A percentile compares a stretch with the other conserved stretches of the same genome.
phyloP scores from a whole-genome alignment of 306 rosid genomes.

The Coriaria nepalensis region DNA sequence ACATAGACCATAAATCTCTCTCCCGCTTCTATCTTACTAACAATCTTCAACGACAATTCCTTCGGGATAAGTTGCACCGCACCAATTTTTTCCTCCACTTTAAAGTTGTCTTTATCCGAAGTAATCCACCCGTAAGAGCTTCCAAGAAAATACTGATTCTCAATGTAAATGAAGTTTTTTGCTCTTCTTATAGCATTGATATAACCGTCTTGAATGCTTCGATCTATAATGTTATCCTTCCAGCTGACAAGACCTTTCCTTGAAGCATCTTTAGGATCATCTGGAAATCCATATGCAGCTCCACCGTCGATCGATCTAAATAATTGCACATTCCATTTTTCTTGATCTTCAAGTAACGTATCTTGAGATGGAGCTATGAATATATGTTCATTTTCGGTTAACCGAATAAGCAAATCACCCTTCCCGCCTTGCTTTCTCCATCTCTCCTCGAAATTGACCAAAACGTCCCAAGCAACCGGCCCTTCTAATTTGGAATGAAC shows the following conservation, averaged over 20 bases:
- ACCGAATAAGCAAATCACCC: conserved; percentile 17
- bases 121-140: conserved; percentile 38
- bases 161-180: conserved; percentile 33
- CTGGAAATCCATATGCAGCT: conserved; percentile 24
- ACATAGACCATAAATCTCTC: conserved; percentile 34
- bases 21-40: conserved; percentile 38
- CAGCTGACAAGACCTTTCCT: conserved; percentile 19
- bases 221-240: conserved; percentile 19
- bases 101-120: conserved; percentile 5
- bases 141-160: conserved; percentile 40
- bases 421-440: conserved; percentile 33
- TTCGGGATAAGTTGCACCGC: conserved; percentile 32
- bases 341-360: conserved; percentile 18
- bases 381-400: conserved; percentile 8
- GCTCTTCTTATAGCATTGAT: conserved; percentile 38
- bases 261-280: conserved; percentile 15
- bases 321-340: conserved; percentile 36
- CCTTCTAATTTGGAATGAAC: conserved; percentile 32
- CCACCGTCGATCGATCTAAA: conserved; percentile 39
- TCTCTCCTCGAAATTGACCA: conserved; percentile 36
- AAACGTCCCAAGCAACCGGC: conserved; percentile 36
- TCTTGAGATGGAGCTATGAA: conserved; percentile 21
- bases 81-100: conserved; percentile 20
- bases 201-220: conserved; percentile 40
- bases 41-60: conserved; percentile 41